Evolutionary conservation across 2,329 filamentous ascomycete species (phyloP), one percentile per base, ranked within the genome.

Genomic region (Penicillium sclerotigenum): DNA sequence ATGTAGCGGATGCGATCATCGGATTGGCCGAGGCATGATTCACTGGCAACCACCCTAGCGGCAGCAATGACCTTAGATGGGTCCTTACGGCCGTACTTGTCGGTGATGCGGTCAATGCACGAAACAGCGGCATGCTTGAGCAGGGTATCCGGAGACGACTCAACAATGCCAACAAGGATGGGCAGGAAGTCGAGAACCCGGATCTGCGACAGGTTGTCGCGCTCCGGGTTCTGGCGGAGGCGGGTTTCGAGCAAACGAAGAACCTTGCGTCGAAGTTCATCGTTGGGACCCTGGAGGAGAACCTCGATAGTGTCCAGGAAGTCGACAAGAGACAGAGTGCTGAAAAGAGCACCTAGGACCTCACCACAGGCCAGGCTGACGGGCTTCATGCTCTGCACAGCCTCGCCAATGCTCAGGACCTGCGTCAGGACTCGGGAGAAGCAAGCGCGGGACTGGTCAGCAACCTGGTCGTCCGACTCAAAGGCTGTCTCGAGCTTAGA

Each of bases 81-180:
- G 67, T 96, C 90, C 72, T 92, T 95, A 79, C 94, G 95, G 63
- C 94, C 95, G 71, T 96, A 97, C 72, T 93, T 93, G 75, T 97
- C 92, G 2, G 90, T 85, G 60, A 99, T 95, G 73, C 90, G 90
- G 75, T 97, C 92, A 42, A 97, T 87, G 65, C 93, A 97, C 34
- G 87, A 86, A 59, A 99, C 87, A 1, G 92, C 90, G 11, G 90
- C 91, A 66, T 91, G 87, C 75, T 93, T 91, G 71, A 94, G 87
- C 28, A 85, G 81, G 51, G 88, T 83, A 62, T 94, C 87, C 31
- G 82, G 78, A 7, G 89, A 88, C 47, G 88, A 83, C 53, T 87
- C 80, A 57, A 99, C 84, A 43, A 95, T 89, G 20, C 83, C 81
- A 18, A 89, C 90, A 59, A 96, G 81, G 63, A 87, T 87, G 11